phyloP scores from a whole-genome alignment of 2,329 filamentous ascomycete species.

The Pseudogymnoascus sp. region DNA sequence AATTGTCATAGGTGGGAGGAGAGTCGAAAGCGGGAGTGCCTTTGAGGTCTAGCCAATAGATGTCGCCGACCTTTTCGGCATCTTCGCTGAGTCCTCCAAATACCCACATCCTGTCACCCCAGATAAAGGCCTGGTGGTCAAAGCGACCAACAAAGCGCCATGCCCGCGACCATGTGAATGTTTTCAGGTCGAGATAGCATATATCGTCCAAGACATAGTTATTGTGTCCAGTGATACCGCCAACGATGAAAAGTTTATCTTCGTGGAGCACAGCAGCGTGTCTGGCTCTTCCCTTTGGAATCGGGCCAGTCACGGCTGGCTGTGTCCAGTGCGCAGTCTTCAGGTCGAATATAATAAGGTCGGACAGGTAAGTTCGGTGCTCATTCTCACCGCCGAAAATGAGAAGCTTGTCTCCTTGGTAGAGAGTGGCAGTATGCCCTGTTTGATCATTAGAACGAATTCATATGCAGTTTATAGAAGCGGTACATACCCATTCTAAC shows the following conservation, averaged over 20 bases:
- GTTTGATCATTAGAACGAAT: conserved; percentile 13
- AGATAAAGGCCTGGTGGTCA: conserved; percentile 91
- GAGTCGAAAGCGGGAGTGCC: conserved; percentile 78
- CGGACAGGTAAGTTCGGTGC: conserved; percentile 88
- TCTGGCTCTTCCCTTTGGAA: conserved; percentile 82
- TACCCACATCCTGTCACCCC: conserved; percentile 87
- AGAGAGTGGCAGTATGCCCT: conserved; percentile 92
- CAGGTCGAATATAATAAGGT: conserved; percentile 92
- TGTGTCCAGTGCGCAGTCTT: conserved; percentile 94
- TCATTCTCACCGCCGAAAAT: conserved; percentile 98
- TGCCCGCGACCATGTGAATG: conserved; percentile 91
- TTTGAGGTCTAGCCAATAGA: conserved; percentile 96
- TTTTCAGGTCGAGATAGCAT: conserved; percentile 93
- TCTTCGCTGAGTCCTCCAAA: conserved; percentile 92
- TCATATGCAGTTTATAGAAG: conserved; percentile 1
- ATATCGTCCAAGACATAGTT: conserved; percentile 92
- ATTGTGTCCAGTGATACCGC: conserved; percentile 89
- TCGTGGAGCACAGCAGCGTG: conserved; percentile 90
- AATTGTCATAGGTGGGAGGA: conserved; percentile 49
- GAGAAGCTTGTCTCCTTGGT: conserved; percentile 88
- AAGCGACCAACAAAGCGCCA: conserved; percentile 95
- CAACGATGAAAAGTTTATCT: conserved; percentile 91
- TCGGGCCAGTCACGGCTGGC: conserved; percentile 72
- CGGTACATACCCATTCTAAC: conserved; percentile 76
- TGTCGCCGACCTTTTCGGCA: conserved; percentile 92